A percentile compares a stretch with the other conserved stretches of the same genome.
phyloP scores from a whole-genome alignment of 2,329 filamentous ascomycete genomes.

The Hymenoscyphus albidus region DNA sequence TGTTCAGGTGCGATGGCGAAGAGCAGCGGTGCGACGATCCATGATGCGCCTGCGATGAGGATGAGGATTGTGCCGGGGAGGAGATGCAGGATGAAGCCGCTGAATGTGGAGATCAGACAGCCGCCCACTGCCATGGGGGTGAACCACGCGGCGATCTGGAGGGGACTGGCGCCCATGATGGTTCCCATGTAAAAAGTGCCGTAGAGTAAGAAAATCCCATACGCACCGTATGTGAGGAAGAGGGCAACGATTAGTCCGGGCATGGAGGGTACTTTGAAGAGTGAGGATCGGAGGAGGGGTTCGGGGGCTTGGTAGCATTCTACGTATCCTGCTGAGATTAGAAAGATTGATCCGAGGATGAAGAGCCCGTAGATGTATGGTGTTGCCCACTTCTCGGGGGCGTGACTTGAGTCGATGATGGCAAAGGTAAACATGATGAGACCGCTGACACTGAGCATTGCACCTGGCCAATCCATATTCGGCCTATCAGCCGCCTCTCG shows the following conservation, averaged over 20 bases:
- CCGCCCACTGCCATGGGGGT: conserved; percentile 66
- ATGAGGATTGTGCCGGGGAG: conserved; percentile 51
- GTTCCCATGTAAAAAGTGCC: conserved; percentile 60
- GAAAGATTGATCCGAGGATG: conserved; percentile 55
- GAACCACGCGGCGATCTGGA: conserved; percentile 58
- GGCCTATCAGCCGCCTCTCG: conserved; percentile 34
- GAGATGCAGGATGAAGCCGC: conserved; percentile 53
- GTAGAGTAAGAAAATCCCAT: conserved; percentile 68
- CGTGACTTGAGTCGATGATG: conserved; percentile 68
- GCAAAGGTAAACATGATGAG: conserved; percentile 70
- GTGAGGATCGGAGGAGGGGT: conserved; percentile 64
- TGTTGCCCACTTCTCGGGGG: conserved; percentile 65
- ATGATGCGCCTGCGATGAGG: conserved; percentile 48
- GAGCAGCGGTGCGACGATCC: conserved; percentile 48
- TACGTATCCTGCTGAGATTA: conserved; percentile 61
- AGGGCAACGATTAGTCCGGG: conserved; percentile 56
- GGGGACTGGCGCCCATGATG: conserved; percentile 48
- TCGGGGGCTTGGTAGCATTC: conserved; percentile 66
- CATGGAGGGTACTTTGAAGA: conserved; percentile 70
- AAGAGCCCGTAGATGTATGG: conserved; percentile 68
- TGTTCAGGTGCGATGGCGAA: conserved; percentile 49
- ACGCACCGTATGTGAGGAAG: conserved; percentile 64
- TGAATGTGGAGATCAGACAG: conserved; percentile 59
- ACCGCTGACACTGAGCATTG: conserved; percentile 57
- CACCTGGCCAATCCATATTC: conserved; percentile 68